phyloP scores from a whole-genome alignment of 2,329 filamentous ascomycete species.

The Botrytis porri region DNA sequence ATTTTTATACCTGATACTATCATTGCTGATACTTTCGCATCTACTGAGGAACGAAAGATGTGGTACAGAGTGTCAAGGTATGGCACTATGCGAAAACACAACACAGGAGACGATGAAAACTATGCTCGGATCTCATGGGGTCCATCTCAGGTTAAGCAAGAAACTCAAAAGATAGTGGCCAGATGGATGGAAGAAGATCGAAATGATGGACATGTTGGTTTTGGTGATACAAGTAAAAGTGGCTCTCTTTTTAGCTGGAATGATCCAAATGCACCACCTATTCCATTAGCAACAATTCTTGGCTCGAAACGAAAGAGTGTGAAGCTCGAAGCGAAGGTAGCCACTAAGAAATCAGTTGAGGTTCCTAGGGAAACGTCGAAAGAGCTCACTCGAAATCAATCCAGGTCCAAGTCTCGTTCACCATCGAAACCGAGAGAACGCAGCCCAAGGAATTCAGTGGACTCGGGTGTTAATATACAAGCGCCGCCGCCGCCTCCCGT shows the following conservation, averaged over 20 bases:
- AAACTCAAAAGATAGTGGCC: slow-evolving; percentile 57
- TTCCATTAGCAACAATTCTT: slow-evolving; percentile 44
- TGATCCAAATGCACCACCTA: slow-evolving; percentile 50
- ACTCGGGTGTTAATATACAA: slow-evolving; percentile 19
- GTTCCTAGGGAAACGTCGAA: slow-evolving; percentile 35
- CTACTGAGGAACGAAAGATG: slow-evolving; percentile 56
- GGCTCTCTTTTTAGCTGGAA: slow-evolving; percentile 59
- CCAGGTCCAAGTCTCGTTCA: slow-evolving; percentile 27
- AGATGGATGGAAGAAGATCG: slow-evolving; percentile 67
- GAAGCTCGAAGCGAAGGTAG: slow-evolving; percentile 20
- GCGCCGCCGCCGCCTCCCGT: slow-evolving; percentile 18
- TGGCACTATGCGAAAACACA: slow-evolving; percentile 56
- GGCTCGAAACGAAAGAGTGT: slow-evolving; percentile 25
- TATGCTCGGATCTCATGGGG: slow-evolving; percentile 59
- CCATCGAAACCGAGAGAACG: slow-evolving; percentile 26
- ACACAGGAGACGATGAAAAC: slow-evolving; percentile 55
- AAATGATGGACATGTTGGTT: slow-evolving; percentile 49
- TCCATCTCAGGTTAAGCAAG: slow-evolving; percentile 51
- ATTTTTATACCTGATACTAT: slow-evolving; percentile 33
- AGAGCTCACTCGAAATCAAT: slow-evolving; percentile 24
- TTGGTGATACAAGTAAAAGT: slow-evolving; percentile 47
- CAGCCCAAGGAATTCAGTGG: slow-evolving; percentile 27
- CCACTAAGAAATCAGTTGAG: slow-evolving; percentile 22
- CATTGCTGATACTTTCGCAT: slow-evolving; percentile 49
- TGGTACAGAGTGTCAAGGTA: slow-evolving; percentile 64